These are phyloP conservation scores for Xylariaceae sp. DNA, from an alignment of 2,329 filamentous ascomycete genomes.

Conservation along the genomic window DNA sequence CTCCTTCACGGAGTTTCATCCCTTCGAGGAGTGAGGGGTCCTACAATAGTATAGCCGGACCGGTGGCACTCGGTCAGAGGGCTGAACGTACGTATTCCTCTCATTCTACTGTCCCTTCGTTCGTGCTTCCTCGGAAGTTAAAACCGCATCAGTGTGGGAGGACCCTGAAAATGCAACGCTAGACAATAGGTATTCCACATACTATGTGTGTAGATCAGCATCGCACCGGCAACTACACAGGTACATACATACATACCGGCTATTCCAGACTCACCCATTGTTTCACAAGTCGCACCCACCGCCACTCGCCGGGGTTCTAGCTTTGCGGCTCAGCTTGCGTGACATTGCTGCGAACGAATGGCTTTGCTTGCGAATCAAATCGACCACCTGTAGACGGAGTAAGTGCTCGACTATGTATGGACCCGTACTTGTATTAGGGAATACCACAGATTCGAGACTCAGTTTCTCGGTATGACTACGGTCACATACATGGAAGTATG, in stretches of 20 bases:
- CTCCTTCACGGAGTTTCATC: not conserved
- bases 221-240: constrained; percentile 2
- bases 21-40: not conserved
- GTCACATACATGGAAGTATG: not conserved
- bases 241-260: constrained; percentile 3
- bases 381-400: not conserved
- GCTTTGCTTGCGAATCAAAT: not conserved
- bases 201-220: constrained; percentile 24
- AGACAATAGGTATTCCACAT: too few species aligned
- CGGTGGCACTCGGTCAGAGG: not conserved
- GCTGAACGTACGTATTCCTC: not conserved
- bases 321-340: constrained; percentile 18
- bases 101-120: not conserved
- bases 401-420: not conserved
- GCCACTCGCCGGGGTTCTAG: constrained; percentile 11
- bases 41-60: not conserved
- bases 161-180: constrained; percentile 27
- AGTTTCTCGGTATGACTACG: constrained; percentile 18
- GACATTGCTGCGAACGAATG: constrained; percentile 4
- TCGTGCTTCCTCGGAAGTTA: not conserved
- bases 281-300: constrained; percentile 1
- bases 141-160: not conserved
- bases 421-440: too few species aligned
- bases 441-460: too few species aligned
- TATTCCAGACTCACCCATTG: constrained; percentile 15